Base-by-base conservation (phyloP, 192 early-diverging fungal genomes). In the Linnemannia elongata region DNA sequence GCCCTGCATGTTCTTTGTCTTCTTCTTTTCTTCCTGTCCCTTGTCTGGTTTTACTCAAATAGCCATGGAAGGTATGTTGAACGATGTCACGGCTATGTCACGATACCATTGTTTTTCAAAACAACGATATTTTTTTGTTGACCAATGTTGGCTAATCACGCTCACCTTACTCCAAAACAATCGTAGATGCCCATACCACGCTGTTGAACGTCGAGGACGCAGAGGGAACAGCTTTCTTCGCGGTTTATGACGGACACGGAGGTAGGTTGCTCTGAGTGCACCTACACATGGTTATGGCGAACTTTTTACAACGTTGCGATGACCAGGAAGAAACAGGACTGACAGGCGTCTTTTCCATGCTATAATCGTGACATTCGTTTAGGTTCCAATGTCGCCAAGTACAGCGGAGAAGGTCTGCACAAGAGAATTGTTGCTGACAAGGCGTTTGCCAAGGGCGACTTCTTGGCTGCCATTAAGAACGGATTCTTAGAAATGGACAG, bases 241-340 rank as follows among this genome's bases (percentile, higher is more conserved):
- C 94, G n/a, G 97, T 99, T 24, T 99, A 95, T 89, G 98, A 99
- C 88, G 98, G 98, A 7, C 98, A 99, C 83, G 98, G 97, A 85
- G 95, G 96, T 85, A 93, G 90, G 79, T 80, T 35, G 24, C 41
- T 24, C 24, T 38, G 24, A 30, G 55, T 15, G 45, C 74, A 4
- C 68, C 33, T 39, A 38, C 44, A 13, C 57, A 13, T 24, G 42
- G 3, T 24, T 76, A 18, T 42, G 35, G 38, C 38, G 39, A n/a
- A 7, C 5, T 10, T 17, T 17, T 60, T 8, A 41, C 38, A 77
- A 33, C 35, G 35, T 52, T 6, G 75, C 24, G 49, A 22, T 10
- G 22, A 66, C 60, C 30, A 66, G 60, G 60, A 66, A 33, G 30
- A 66, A 66, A 66, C 60, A 33, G 60, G 60, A 66, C 30, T 66